A percentile compares a stretch with the other conserved stretches of the same genome.
Conservation (phyloP, 495 filamentous ascomycete species). For the Friedmanniomyces endolithicus region DNA sequence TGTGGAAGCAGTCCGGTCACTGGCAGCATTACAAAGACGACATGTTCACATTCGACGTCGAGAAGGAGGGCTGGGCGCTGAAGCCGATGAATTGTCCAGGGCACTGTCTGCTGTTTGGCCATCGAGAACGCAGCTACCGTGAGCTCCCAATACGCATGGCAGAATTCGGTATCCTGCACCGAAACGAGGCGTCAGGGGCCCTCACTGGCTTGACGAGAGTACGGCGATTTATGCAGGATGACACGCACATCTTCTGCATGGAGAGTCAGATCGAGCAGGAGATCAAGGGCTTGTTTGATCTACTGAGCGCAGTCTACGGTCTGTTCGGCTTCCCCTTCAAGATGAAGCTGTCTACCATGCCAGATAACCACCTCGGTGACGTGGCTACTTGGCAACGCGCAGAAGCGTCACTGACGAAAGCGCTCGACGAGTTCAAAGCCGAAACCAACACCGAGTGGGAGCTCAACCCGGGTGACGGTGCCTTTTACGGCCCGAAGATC, state of each 20-base stretch:
- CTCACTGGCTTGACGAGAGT: slow-evolving; percentile 83
- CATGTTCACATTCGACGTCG: slow-evolving; percentile 87
- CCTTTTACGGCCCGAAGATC: slow-evolving; percentile 95
- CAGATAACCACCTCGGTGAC: slow-evolving; percentile 81
- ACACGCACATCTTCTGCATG: slow-evolving; percentile 85
- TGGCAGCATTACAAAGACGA: slow-evolving; percentile 93
- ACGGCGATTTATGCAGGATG: slow-evolving; percentile 87
- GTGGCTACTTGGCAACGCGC: slow-evolving; percentile 81
- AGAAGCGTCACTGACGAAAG: slow-evolving; percentile 61
- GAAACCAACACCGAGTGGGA: slow-evolving; percentile 62
- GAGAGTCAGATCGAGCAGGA: slow-evolving; percentile 71
- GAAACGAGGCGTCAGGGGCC: slow-evolving; percentile 89
- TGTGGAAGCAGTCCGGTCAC: slow-evolving; percentile 93
- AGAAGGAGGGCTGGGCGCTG: slow-evolving; percentile 74
- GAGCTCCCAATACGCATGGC: slow-evolving; percentile 83
- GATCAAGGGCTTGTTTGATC: slow-evolving; percentile 79
- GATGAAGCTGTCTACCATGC: slow-evolving; percentile 85
- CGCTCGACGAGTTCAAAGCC: slow-evolving; percentile 62
- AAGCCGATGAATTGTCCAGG: slow-evolving; percentile 99
- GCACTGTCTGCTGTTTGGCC: slow-evolving; percentile 64
- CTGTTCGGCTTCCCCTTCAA: slow-evolving; percentile 92
- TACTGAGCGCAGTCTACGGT: slow-evolving; percentile 71
- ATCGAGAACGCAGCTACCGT: slow-evolving; percentile 68
- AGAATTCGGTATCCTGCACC: slow-evolving; percentile 89
- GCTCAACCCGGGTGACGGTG: slow-evolving; percentile 84